Base-by-base conservation (phyloP, 2,329 filamentous ascomycete genomes). In the Neonectria magnoliae region DNA sequence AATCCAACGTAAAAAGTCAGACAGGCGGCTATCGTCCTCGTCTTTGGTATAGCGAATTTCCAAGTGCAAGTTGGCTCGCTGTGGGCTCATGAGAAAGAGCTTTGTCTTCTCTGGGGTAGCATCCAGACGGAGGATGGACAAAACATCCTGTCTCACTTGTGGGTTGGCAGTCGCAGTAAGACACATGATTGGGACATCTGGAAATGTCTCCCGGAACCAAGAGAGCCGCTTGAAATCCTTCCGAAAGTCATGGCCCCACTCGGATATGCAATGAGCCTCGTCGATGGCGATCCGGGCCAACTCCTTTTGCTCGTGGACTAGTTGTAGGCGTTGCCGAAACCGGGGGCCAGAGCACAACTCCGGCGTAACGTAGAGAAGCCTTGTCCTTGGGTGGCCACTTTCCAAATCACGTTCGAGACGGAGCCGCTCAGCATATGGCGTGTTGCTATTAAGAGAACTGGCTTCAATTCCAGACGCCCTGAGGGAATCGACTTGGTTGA, bases 201-300 rank as follows among this genome's bases (percentile, higher is more conserved):
- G 93, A 69, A 96, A 94, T 6, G 89, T 89, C 53, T 88, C 85
- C 71, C 92, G 91, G 82, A 98, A 96, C 89, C 93, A 98, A 2
- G 88, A 90, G 7, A 98, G 85, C 20, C 91, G 88, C 75, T 96
- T 94, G 80, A 97, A 98, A 62, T 94, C 92, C 38, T 91, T 92
- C n/a, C 95, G 91, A 76, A 98, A 98, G 78, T 98, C 95, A 77
- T 98, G 94, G 2, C 95, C 95, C 95, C 95, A 98, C 89, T 98
- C 94, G 25, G 93, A 97, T 71, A 98, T 97, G 78, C 95, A 98
- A 78, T 98, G 95, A 2, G 95, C 95, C 81, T 98, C 95, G 75
- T 98, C 95, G 62, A 98, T 90, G 52, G 92, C 95, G 68, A 98
- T 88, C 14, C 95, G 89, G 10, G 91, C 91, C n/a, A 98, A 87